phyloP scores from a whole-genome alignment of 371 early-diverging fungal genomes.

The Syncephalastrum contaminatum region DNA sequence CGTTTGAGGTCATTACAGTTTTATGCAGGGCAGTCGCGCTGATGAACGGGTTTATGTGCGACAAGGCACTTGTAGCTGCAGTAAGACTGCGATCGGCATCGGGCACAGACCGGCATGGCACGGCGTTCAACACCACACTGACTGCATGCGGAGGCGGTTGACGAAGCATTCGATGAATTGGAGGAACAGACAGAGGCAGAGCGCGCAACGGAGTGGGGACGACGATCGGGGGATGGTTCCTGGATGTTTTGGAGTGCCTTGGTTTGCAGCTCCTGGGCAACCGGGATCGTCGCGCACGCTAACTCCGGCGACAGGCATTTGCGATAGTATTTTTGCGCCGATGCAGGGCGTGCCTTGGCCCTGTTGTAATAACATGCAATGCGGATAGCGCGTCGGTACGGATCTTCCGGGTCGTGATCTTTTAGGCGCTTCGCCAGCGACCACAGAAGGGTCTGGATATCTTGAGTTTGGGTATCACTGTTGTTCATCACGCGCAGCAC shows the following conservation, averaged over 20 bases:
- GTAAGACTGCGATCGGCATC: constrained; percentile 21
- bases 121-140: constrained; percentile 18
- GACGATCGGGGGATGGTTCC: not conserved
- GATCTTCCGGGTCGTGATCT: constrained; percentile 1
- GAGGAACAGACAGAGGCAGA: constrained; percentile 5
- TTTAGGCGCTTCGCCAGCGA: too few relatives aligned
- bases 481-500: too few relatives aligned
- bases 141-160: constrained; percentile 10
- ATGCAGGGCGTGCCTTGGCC: not conserved
- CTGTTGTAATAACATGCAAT: constrained; percentile 8
- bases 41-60: constrained; percentile 12
- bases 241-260: not conserved
- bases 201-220: constrained; percentile 3
- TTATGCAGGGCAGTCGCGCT: not conserved
- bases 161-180: not conserved
- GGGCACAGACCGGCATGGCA: constrained; percentile 26
- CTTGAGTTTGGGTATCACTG: too few relatives aligned
- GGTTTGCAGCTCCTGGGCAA: not conserved
- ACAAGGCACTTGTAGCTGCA: constrained; percentile 19
- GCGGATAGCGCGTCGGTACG: constrained; percentile 9
- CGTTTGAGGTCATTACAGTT: too few relatives aligned
- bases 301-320: not conserved
- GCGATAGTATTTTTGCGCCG: constrained; percentile 2
- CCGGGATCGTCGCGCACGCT: not conserved
- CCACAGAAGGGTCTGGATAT: too few relatives aligned